phyloP scores from a whole-genome alignment of 2,329 filamentous ascomycete species.

The Penicillium polonicum region DNA sequence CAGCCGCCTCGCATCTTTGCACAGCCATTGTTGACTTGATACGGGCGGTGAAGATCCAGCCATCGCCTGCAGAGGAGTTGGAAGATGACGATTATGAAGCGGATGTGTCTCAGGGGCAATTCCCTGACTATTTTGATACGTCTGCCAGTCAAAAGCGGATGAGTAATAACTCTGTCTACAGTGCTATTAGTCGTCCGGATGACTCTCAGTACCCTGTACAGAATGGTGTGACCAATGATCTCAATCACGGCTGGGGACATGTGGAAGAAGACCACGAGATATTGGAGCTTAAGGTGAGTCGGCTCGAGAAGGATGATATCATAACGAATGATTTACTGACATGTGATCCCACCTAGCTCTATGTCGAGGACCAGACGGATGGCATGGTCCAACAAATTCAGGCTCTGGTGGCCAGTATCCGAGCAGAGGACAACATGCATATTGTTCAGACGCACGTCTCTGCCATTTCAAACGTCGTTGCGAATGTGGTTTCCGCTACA shows the following conservation, averaged over 20 bases:
- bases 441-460: conserved; percentile 69
- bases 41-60: conserved; percentile 76
- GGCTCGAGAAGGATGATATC: background rate
- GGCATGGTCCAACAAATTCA: conserved; percentile 77
- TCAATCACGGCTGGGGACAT: conserved; percentile 40
- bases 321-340: conserved; percentile 8
- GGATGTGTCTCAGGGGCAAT: conserved; percentile 62
- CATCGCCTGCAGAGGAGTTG: conserved; percentile 72
- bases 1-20: conserved; percentile 85
- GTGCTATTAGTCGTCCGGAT: conserved; percentile 65
- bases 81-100: conserved; percentile 74
- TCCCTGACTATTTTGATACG: conserved; percentile 65
- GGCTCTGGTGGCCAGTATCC: conserved; percentile 71
- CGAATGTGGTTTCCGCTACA: conserved; percentile 66
- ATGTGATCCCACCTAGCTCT: conserved; percentile 56
- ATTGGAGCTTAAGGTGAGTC: conserved; percentile 60
- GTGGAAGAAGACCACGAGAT: conserved; percentile 50
- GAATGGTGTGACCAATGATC: conserved; percentile 32
- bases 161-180: conserved; percentile 71
- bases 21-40: conserved; percentile 83
- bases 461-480: conserved; percentile 68
- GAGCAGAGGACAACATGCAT: conserved; percentile 61
- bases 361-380: conserved; percentile 80
- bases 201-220: conserved; percentile 30
- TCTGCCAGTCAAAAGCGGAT: conserved; percentile 49